Evolutionary conservation across 2,329 filamentous ascomycete species (phyloP), one percentile per base, ranked within the genome.

Genomic region (Fusarium sp.): DNA sequence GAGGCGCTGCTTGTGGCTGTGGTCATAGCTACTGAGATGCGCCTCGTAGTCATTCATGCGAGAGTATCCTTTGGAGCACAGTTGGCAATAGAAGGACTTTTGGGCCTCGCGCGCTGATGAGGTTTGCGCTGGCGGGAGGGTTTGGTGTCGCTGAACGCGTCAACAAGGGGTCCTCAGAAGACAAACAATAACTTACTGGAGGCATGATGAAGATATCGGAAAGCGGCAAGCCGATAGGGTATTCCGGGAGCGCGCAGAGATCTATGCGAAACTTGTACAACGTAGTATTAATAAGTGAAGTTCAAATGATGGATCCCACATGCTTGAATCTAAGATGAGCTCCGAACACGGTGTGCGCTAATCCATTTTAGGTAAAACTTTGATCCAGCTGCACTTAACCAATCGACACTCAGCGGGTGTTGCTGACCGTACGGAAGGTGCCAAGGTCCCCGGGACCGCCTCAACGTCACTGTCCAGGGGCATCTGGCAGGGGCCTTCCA

Each of bases 21-120:
- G 97, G 81, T 98, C 97, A 83, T 98, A 98, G 79, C 94, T 97
- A 73, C 92, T 92, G 66, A 98, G 94, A 82, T 99, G 97, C 9
- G 95, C 93, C 83, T 98, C 96, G 82, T 97, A 98, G 82, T 98
- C 96, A 81, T 97, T 96, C 88, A 97, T 96, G 65, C 97, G 95
- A 2, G 92, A 91, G 84, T 98, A 99, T 78, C 95, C 96, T 85
- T 98, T 98, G 74, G 93, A 91, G 86, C 97, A 98, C 64, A 98
- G 90, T 45, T 92, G 90, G 86, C 92, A 97, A 85, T 94, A 95
- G 85, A 97, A 97, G 36, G 93, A 91, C 79, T 92, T 93, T 58
- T 94, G 88, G 18, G 94, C 94, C 79, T 94, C 93, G 71, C 94
- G 92, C 10, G 94, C 94, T 3, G 89, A 89, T 29, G 87, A 85